A percentile compares a stretch with the other conserved stretches of the same genome.
phyloP scores from a whole-genome alignment of 2,329 filamentous ascomycete species.

The Phoma sp. region DNA sequence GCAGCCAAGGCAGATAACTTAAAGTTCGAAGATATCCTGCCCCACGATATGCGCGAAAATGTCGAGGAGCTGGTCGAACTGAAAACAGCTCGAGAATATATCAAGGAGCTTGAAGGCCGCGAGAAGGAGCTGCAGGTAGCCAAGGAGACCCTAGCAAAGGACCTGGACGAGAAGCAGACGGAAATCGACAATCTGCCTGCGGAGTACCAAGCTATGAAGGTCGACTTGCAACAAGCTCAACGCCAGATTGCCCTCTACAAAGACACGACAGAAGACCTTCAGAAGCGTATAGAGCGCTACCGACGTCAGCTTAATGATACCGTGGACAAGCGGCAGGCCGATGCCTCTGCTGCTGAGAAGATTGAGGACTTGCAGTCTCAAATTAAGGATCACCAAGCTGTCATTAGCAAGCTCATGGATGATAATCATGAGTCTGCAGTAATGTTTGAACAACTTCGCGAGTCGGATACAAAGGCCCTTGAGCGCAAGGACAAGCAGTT shows the following conservation, averaged over 20 bases:
- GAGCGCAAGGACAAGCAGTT: constrained; percentile 1
- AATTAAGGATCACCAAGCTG: constrained; percentile 9
- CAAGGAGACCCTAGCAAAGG: constrained; percentile 11
- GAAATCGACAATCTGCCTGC: constrained; percentile 24
- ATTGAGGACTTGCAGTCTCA: constrained; percentile 20
- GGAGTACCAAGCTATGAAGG: constrained; percentile 20
- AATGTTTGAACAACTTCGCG: constrained; percentile 1
- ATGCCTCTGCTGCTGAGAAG: constrained; percentile 7
- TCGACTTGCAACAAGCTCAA: constrained; percentile 28
- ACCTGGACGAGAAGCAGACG: constrained; percentile 23
- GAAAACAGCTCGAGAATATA: constrained; percentile 23
- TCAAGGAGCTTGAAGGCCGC: constrained; percentile 23
- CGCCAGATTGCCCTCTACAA: constrained; percentile 22
- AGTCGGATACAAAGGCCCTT: not conserved
- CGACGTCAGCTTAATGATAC: constrained; percentile 15
- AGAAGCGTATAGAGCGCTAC: constrained; percentile 21
- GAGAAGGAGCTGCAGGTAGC: constrained; percentile 17
- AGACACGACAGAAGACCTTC: constrained; percentile 10
- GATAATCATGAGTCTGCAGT: constrained; percentile 18
- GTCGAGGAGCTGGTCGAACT: constrained; percentile 21
- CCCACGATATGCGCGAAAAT: constrained; percentile 19
- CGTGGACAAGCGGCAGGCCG: constrained; percentile 5
- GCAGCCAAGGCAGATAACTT: constrained; percentile 21
- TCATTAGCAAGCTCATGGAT: constrained; percentile 17
- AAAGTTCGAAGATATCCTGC: constrained; percentile 24